phyloP scores from a whole-genome alignment of 2,329 filamentous ascomycete genomes.

The Diaporthe sp. region DNA sequence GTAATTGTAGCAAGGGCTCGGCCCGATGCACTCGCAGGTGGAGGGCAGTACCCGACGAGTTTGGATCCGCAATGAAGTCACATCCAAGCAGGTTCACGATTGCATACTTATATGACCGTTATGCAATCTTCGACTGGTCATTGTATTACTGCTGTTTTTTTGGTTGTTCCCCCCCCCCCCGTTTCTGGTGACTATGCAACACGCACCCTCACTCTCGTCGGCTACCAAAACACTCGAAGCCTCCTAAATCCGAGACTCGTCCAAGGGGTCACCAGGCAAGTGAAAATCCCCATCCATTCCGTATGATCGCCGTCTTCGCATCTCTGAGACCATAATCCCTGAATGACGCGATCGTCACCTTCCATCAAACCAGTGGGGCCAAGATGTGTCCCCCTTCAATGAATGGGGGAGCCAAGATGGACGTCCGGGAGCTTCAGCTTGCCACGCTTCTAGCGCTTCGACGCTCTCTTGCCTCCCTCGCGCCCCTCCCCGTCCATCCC shows the following conservation, averaged over 20 bases:
- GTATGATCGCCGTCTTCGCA: background rate
- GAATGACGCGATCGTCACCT: too few species aligned
- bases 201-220: background rate
- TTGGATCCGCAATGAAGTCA: conserved; percentile 37
- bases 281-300: background rate
- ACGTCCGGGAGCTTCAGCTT: conserved; percentile 11
- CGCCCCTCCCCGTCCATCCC: conserved; percentile 73
- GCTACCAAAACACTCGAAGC: background rate
- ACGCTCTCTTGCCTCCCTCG: conserved; percentile 68
- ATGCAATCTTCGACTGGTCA: background rate
- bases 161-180: too few species aligned
- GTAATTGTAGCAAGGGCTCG: conserved; percentile 11
- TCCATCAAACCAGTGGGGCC: background rate
- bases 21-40: conserved; percentile 24
- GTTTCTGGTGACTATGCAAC: background rate
- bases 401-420: conserved; percentile 29
- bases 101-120: background rate
- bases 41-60: conserved; percentile 31
- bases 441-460: conserved; percentile 59
- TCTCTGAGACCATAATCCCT: background rate
- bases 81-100: background rate
- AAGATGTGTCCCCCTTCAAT: background rate
- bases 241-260: background rate
- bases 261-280: background rate
- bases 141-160: background rate